These are phyloP conservation scores for Malus hybrid DNA, from an alignment of 331 rosid genomes.

Conservation along the genomic window DNA sequence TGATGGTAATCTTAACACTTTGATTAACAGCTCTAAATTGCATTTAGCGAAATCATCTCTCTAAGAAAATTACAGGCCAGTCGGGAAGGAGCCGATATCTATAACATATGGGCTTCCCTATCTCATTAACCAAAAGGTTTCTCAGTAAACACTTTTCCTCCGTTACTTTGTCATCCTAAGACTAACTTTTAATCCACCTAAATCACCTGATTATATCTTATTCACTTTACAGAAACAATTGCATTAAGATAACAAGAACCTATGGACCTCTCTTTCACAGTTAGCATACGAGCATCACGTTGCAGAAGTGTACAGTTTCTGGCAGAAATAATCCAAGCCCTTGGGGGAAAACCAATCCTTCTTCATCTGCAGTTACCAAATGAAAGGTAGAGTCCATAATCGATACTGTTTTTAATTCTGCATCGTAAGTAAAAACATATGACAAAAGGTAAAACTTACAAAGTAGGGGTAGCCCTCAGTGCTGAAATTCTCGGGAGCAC, in stretches of 20 bases:
- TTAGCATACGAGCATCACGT: not conserved
- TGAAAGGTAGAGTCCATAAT: not conserved
- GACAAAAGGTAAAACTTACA: slow-evolving; percentile 29
- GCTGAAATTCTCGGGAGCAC: slow-evolving; percentile 57
- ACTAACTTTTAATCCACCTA: not conserved
- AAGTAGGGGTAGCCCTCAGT: slow-evolving; percentile 54
- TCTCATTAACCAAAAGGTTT: not conserved
- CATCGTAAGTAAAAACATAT: not conserved
- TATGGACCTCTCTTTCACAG: not conserved
- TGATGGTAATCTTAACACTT: not conserved
- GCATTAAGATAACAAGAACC: not conserved
- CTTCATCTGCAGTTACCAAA: slow-evolving; percentile 52
- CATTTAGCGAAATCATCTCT: not conserved
- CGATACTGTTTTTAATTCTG: not conserved
- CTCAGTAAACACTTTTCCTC: not conserved
- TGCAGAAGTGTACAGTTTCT: slow-evolving; percentile 20
- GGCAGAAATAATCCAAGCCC: slow-evolving; percentile 36
- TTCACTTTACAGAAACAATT: not conserved
- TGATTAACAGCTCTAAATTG: not conserved
- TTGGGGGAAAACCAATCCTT: slow-evolving; percentile 50
- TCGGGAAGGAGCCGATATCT: not conserved
- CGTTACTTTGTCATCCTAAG: not conserved
- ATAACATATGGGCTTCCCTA: not conserved
- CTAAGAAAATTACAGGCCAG: not conserved
- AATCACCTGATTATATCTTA: not conserved